Base-by-base conservation (phyloP, 768 basidiomycete species). In the Termitomyces sp. region DNA sequence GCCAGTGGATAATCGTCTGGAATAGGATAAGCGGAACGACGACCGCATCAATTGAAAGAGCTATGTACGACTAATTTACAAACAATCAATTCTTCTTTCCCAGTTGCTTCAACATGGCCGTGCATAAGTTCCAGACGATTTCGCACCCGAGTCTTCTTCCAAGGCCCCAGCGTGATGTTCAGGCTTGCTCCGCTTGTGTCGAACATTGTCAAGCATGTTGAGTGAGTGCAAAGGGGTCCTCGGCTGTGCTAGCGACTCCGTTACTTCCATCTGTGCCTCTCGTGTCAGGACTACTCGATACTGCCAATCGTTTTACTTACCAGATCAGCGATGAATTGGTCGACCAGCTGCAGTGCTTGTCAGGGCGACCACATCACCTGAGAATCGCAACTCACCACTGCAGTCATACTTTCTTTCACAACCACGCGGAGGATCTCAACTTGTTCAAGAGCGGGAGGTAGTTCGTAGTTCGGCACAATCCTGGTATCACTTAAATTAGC, bases 291-390 rank as follows among this genome's bases (percentile, higher is more conserved):
- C 42, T 31, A 16, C 32, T 40, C 29, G 14, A 32, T 23, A 7
- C 48, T 17, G 5, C 23, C 8, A 27, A 23, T 37, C 23, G 48
- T 34, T 14, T 45, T 46, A 53, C 85, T 70, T 63, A 89, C 86
- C 45, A 93, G 74, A 58, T 94, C 91, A 2, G 71, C 71, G 21
- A 93, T 71, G 23, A 94, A 78, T 54, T 83, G 78, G 60, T 87
- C 85, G 43, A 86, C 61, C 51, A 88, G 75, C 81, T 86, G 74
- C 73, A 68, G 76, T 82, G 17, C 19, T 82, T 0, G 82, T 63
- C 21, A 83, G 80, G 21, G 85, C 80, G 0, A 82, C 29, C 81
- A 8, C 82, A 71, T 3, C 76, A 53, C 61, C 68, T 71, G 76
- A 65, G 51, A 54, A 17, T 60, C 40, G 64, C 49, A 27, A 58